Evolutionary conservation across 2,329 filamentous ascomycete species (phyloP).

Genomic region (Triangularia setosa): DNA sequence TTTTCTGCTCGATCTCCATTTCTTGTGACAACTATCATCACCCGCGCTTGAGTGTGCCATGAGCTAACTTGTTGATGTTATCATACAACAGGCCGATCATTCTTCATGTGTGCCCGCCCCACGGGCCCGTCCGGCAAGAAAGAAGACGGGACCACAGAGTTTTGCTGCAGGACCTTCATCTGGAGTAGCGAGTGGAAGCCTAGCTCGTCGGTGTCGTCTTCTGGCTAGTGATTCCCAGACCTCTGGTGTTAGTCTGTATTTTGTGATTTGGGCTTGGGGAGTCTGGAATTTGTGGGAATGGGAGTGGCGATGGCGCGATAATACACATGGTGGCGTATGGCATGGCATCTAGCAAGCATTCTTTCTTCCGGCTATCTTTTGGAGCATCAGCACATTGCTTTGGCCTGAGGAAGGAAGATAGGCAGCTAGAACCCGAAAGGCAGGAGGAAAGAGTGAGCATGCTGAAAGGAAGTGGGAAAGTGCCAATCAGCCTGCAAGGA

Average conservation of each 20-base stretch:
- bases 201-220: not conserved
- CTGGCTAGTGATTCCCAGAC: not conserved
- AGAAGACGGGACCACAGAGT: slow-evolving; percentile 71
- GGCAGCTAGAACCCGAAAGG: not conserved
- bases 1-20: not conserved
- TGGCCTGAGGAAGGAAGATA: not conserved
- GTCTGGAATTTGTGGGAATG: not conserved
- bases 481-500: not conserved
- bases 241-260: not conserved
- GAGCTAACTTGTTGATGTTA: not conserved
- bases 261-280: not conserved
- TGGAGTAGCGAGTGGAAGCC: slow-evolving; percentile 59
- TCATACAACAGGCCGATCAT: slow-evolving; percentile 48
- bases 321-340: not conserved
- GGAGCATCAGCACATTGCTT: not conserved
- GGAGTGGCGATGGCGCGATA: not conserved
- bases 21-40: not conserved
- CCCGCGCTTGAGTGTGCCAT: not conserved
- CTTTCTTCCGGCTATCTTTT: not conserved
- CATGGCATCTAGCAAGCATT: not conserved
- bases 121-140: slow-evolving; percentile 82
- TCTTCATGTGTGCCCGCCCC: slow-evolving; percentile 65
- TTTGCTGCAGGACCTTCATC: slow-evolving; percentile 84
- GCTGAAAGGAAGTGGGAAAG: not conserved
- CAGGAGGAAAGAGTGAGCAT: not conserved